Evolutionary conservation across 1,284 basidiomycete genomes (phyloP).

Genomic region (Puccinia polysora): DNA sequence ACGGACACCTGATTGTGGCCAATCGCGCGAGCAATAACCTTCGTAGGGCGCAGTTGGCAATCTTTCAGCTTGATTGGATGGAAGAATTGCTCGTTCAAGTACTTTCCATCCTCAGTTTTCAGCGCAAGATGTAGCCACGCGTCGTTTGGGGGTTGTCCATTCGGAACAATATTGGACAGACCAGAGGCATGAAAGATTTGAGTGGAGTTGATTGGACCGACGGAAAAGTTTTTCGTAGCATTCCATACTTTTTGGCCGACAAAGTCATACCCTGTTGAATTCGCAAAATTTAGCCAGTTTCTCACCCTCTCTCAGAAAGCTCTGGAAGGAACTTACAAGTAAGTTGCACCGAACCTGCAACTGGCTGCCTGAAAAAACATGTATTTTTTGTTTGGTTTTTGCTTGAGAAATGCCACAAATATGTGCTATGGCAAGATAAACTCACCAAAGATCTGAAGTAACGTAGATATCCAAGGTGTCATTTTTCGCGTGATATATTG

Average conservation of each 20-base stretch:
- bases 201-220: conserved; percentile 60
- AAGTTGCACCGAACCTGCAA: conserved; percentile 58
- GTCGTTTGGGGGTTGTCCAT: conserved; percentile 55
- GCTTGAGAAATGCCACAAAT: no score
- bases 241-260: conserved; percentile 55
- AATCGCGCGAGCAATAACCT: conserved; percentile 54
- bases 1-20: conserved; percentile 55
- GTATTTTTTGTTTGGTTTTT: no score
- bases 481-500: conserved; percentile 58
- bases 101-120: conserved; percentile 57
- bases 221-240: conserved; percentile 56
- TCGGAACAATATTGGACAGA: conserved; percentile 50
- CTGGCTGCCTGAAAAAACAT: conserved; percentile 54
- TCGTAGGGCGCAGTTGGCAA: conserved; percentile 57
- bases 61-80: conserved; percentile 59
- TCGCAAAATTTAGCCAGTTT: no score
- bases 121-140: conserved; percentile 60
- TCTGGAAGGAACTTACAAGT: conserved; percentile 58
- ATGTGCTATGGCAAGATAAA: no score
- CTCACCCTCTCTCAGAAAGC: no score
- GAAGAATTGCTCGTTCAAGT: conserved; percentile 61
- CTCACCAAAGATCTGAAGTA: conserved; percentile 57
- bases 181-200: conserved; percentile 54
- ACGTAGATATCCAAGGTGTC: conserved; percentile 59
- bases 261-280: conserved; percentile 58